A percentile compares a stretch with the other conserved stretches of the same genome.
These are phyloP conservation scores for Solanum corneliomulleri DNA, from an alignment of 257 asterid species.

Conservation along the genomic window DNA sequence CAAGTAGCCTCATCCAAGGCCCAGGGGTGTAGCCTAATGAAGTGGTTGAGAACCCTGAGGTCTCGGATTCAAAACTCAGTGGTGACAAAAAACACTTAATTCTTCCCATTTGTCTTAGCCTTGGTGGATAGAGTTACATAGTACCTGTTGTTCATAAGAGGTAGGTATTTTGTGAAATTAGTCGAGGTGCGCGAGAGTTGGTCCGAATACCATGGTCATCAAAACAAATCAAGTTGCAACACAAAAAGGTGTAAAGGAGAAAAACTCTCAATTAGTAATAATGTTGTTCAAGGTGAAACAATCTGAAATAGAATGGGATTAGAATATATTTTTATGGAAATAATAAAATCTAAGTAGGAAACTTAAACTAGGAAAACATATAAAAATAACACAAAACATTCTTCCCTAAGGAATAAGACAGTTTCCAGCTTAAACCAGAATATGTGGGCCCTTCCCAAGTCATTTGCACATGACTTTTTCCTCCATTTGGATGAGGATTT, in stretches of 20 bases:
- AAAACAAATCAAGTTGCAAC: not conserved
- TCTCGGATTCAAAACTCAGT: not conserved
- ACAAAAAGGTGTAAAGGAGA: not conserved
- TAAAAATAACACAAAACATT: not conserved
- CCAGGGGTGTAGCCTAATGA: not conserved
- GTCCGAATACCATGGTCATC: not conserved
- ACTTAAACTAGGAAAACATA: not conserved
- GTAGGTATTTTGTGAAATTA: not conserved
- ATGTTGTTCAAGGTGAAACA: not conserved
- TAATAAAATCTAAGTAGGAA: not conserved
- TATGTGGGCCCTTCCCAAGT: not conserved
- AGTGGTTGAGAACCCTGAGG: not conserved
- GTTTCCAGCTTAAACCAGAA: not conserved
- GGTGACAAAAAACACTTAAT: not conserved
- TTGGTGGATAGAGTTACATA: not conserved
- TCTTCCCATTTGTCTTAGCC: not conserved
- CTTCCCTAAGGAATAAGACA: not conserved
- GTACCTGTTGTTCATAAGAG: not conserved
- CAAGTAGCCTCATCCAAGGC: not conserved
- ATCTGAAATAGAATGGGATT: not conserved
- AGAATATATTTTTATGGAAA: too few species aligned
- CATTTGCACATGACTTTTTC: not conserved
- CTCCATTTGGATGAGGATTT: not conserved
- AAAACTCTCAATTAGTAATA: not conserved
- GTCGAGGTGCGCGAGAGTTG: not conserved